Evolutionary conservation across 352 stramenopile genomes (phyloP), one percentile per base, ranked within the genome.

Genomic region (Nothophytophthora sp.): DNA sequence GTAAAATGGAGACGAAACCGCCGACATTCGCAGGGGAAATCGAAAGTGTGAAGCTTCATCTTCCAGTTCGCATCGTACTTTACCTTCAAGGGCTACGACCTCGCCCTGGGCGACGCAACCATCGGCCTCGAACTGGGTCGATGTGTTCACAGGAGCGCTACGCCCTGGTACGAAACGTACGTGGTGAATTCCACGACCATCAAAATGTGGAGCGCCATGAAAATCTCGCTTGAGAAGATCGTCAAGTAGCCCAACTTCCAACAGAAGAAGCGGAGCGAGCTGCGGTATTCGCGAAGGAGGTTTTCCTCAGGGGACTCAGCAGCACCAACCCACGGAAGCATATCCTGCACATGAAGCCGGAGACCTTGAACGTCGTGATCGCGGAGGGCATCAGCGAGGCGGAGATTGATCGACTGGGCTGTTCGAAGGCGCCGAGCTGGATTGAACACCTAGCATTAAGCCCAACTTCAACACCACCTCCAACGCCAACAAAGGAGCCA

Each of bases 41-140:
- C 20, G n/a, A 47, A 30, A 42, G 34, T 13, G 34, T 42, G 35
- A 46, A 52, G 23, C 9, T 51, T 51, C 24, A 2, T 59, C 13
- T 46, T 59, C 22, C 50, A 48, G 28, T 59, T 59, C 19, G 50
- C 46, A 28, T 36, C 50, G 2, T 59, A 52, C 15, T 59, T 59
- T 22, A 32, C 18, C 6, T 47, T 43, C 4, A 52, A 47, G 16
- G 41, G 50, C 2, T 59, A 52, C 35, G 18, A 52, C 22, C 16
- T 47, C 5, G 34, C 18, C 32, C 19, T 22, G 16, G 50, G 47
- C 28, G 50, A 51, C 22, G 27, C 11, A 5, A 13, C 20, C 3
- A 10, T 51, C 4, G 40, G 24, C 3, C 40, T n/a, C 11, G 34
- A 59, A 18, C 35, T 59, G 5, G 34, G 18, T 11, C 34, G 47